Percentiles rank a stretch among this genome's conserved stretches.
phyloP scores from a whole-genome alignment of 352 stramenopile species.

The Thraustotheca clavata region DNA sequence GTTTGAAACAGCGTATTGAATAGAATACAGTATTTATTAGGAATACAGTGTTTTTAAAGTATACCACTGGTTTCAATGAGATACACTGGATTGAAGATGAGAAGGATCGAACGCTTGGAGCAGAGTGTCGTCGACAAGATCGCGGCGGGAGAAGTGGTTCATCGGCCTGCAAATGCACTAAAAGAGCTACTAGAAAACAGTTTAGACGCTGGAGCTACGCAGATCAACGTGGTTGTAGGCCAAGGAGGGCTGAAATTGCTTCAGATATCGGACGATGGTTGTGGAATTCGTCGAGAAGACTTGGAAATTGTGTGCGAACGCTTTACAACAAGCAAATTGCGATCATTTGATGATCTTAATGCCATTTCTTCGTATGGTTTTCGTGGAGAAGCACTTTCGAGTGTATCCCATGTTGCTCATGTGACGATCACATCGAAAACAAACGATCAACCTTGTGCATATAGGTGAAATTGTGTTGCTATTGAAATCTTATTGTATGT shows the following conservation, averaged over 20 bases:
- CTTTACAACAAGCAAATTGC: conserved; percentile 97
- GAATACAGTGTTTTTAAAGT: too few species aligned
- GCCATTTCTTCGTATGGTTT: conserved; percentile 97
- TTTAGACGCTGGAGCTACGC: conserved; percentile 90
- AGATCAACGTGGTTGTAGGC: conserved; percentile 66
- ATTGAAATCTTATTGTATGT: conserved; percentile 21
- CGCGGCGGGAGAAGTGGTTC: conserved; percentile 92
- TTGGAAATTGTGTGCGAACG: conserved; percentile 94
- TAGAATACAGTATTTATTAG: too few species aligned
- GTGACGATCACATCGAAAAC: conserved; percentile 88
- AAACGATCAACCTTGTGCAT: conserved; percentile 60
- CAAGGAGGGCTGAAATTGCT: conserved; percentile 90
- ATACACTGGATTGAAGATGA: background rate
- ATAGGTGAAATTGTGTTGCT: conserved; percentile 39
- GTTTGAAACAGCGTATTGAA: too few species aligned
- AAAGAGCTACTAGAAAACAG: conserved; percentile 99
- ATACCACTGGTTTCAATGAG: too few species aligned
- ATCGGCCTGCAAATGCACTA: conserved; percentile 89
- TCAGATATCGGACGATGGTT: conserved; percentile 94
- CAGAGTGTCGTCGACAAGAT: conserved; percentile 93
- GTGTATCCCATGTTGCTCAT: conserved; percentile 92
- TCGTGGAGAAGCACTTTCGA: conserved; percentile 96
- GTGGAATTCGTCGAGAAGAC: conserved; percentile 88
- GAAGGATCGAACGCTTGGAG: conserved; percentile 76
- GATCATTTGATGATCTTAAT: conserved; percentile 91